These are phyloP conservation scores for Aspergillus novofumigatus DNA, from an alignment of 2,329 filamentous ascomycete species.

Conservation along the genomic window DNA sequence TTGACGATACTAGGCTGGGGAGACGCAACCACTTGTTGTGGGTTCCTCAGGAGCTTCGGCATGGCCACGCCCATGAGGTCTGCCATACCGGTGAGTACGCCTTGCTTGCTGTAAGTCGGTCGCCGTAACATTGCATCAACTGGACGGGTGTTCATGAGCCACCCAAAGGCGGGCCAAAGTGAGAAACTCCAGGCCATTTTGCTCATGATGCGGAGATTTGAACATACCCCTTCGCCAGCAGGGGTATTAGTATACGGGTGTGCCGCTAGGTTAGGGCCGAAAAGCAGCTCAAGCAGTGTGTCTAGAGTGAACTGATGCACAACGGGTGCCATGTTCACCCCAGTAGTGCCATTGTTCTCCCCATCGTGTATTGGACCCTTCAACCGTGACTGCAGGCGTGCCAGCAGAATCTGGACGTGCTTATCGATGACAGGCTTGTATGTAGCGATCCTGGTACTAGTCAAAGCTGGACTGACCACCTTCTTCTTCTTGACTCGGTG, in stretches of 20 bases:
- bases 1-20: slow-evolving; percentile 13
- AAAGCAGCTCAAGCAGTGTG: slow-evolving; percentile 14
- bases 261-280: slow-evolving; percentile 7
- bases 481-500: slow-evolving; percentile 15
- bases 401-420: slow-evolving; percentile 10
- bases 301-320: slow-evolving; percentile 13
- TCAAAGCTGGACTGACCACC: slow-evolving; percentile 11
- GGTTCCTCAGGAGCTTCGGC: slow-evolving; percentile 5
- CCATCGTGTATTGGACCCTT: not conserved
- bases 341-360: not conserved
- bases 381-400: slow-evolving; percentile 1
- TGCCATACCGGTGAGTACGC: slow-evolving; percentile 1
- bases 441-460: slow-evolving; percentile 5
- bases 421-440: slow-evolving; percentile 11
- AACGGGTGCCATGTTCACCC: slow-evolving; percentile 11
- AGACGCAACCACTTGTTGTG: not conserved
- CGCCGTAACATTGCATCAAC: slow-evolving; percentile 3
- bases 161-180: slow-evolving; percentile 11
- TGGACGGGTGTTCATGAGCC: slow-evolving; percentile 13
- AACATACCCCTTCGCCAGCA: slow-evolving; percentile 2
- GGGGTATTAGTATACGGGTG: slow-evolving; percentile 12
- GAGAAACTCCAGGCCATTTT: slow-evolving; percentile 16
- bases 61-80: slow-evolving; percentile 6
- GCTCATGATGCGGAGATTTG: slow-evolving; percentile 5
- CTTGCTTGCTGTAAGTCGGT: slow-evolving; percentile 1